A percentile compares a stretch with the other conserved stretches of the same genome.
phyloP scores from a whole-genome alignment of 805 yeast species.

The Yarrowia sp. region DNA sequence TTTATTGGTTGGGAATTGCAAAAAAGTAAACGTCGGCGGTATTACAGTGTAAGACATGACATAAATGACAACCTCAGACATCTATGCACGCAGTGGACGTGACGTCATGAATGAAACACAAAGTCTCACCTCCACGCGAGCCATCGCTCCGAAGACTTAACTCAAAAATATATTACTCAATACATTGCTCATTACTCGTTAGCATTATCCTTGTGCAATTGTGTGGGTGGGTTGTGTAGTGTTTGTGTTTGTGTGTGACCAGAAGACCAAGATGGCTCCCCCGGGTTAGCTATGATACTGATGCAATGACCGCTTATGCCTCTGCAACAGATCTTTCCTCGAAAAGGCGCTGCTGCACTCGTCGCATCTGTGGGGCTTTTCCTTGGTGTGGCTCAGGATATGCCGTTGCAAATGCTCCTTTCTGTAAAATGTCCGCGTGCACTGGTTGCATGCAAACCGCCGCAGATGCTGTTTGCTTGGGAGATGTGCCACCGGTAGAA shows the following conservation, averaged over 20 bases:
- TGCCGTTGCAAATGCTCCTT: conserved; percentile 24
- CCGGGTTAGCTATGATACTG: background rate
- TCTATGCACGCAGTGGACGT: no score
- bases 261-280: background rate
- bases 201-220: background rate
- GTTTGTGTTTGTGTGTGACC: background rate
- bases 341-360: conserved; percentile 14
- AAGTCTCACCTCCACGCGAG: no score
- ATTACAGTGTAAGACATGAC: no score
- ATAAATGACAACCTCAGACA: no score
- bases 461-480: conserved; percentile 24
- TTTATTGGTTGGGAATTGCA: background rate
- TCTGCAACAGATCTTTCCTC: conserved; percentile 19
- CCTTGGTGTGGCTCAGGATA: conserved; percentile 20
- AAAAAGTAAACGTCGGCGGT: no score
- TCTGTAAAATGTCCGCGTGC: conserved; percentile 6
- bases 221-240: background rate
- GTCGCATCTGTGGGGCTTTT: conserved; percentile 1
- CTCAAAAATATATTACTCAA: conserved; percentile 5
- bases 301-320: conserved; percentile 16
- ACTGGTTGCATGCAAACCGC: conserved; percentile 14
- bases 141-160: background rate
- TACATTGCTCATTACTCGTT: conserved; percentile 6
- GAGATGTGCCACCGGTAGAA: background rate
- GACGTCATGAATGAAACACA: no score